phyloP scores from a whole-genome alignment of 2,329 filamentous ascomycete genomes.

The Sporothrix pallida region DNA sequence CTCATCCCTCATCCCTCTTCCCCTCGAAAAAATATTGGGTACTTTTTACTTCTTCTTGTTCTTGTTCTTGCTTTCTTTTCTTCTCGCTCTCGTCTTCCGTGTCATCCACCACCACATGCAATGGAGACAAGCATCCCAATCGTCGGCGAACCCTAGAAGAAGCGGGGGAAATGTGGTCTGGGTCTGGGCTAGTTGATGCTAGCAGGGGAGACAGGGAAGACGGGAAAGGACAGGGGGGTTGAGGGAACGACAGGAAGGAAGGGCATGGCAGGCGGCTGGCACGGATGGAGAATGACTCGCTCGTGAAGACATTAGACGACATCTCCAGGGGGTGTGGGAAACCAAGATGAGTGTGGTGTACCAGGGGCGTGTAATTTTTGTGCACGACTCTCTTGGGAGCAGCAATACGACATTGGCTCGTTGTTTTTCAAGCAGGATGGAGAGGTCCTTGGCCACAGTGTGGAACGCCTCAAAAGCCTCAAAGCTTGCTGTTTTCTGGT shows the following conservation, averaged over 20 bases:
- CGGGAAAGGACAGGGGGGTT: neutral
- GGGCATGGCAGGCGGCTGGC: neutral
- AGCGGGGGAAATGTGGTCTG: conserved; percentile 14
- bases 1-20: neutral
- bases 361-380: neutral
- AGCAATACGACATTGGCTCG: neutral
- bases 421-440: neutral
- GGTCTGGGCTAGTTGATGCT: neutral
- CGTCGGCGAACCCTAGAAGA: conserved; percentile 6
- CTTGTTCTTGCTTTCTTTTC: too few relatives aligned
- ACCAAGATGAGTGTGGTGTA: neutral
- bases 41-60: neutral
- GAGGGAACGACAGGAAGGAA: neutral
- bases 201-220: neutral
- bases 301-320: conserved; percentile 9
- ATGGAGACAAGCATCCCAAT: conserved; percentile 3
- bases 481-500: neutral
- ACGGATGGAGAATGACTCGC: conserved; percentile 25
- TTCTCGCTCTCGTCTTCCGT: neutral
- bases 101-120: conserved; percentile 4
- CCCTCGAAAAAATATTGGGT: neutral
- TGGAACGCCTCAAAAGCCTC: too few relatives aligned
- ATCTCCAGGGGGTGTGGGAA: neutral
- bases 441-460: neutral
- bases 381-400: neutral